A percentile compares a stretch with the other conserved stretches of the same genome.
Conservation (phyloP, 345 rosid genomes). For the Populus nigra region DNA sequence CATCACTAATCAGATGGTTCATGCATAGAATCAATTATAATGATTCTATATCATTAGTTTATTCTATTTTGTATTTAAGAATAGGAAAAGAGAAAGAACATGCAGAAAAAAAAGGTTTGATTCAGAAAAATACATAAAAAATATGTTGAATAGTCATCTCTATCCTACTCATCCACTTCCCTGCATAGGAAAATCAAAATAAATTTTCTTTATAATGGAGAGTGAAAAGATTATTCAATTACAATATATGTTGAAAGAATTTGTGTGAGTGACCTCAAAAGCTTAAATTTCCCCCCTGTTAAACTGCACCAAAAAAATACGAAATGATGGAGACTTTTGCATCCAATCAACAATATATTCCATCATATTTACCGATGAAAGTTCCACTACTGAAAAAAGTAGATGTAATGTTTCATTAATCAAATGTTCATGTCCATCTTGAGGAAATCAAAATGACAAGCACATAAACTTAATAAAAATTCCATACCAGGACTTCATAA, state of each 20-base stretch:
- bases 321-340: no score
- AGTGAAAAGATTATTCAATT: neutral
- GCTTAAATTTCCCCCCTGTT: neutral
- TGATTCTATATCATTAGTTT: neutral
- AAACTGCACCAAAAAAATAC: no score
- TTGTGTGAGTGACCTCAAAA: neutral
- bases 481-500: no score
- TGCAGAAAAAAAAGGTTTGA: neutral
- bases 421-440: no score
- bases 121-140: neutral
- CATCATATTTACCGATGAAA: no score
- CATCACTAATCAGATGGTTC: neutral
- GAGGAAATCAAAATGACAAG: no score
- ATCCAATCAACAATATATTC: no score
- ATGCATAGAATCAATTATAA: neutral
- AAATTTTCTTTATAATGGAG: neutral
- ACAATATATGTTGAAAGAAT: no score
- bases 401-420: no score
- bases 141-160: neutral
- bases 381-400: no score
- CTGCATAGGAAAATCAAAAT: neutral
- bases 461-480: no score
- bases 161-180: neutral
- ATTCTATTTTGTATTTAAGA: neutral
- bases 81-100: neutral